Conservation (phyloP, 2,329 filamentous ascomycete genomes). For the Neurospora crassa region DNA sequence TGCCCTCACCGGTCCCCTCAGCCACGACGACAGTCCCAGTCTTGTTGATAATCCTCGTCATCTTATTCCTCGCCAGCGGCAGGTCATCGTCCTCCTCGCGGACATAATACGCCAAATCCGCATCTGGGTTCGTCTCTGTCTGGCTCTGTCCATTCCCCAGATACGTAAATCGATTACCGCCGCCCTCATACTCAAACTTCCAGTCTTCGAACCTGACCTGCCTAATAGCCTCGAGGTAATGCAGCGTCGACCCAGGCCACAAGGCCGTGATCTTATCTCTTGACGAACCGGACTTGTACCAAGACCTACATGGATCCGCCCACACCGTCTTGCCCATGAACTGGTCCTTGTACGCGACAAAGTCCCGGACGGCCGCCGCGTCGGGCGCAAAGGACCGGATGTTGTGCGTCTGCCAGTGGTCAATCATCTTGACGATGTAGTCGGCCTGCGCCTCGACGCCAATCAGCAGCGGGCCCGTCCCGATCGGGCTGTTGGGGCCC, state of each 20-base stretch:
- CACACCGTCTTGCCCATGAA: conserved; percentile 24
- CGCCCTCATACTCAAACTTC: conserved; percentile 14
- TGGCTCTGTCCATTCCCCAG: background rate
- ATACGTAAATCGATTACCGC: background rate
- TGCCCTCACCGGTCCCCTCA: background rate
- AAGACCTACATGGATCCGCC: conserved; percentile 21
- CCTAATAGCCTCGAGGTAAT: conserved; percentile 18
- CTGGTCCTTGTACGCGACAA: conserved; percentile 19
- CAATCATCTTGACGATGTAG: conserved; percentile 8
- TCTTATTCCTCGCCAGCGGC: background rate
- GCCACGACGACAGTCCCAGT: background rate
- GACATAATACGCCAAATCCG: background rate
- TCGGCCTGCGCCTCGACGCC: conserved; percentile 12
- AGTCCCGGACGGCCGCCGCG: conserved; percentile 20
- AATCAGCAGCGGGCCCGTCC: background rate
- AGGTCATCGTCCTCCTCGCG: background rate
- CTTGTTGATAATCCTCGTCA: background rate
- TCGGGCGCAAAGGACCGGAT: conserved; percentile 20
- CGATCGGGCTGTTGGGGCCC: conserved; percentile 1
- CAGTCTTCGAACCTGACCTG: conserved; percentile 27
- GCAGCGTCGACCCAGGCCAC: conserved; percentile 18
- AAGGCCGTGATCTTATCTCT: conserved; percentile 17
- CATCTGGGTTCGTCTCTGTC: background rate
- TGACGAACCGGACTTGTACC: conserved; percentile 19
- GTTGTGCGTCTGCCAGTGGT: conserved; percentile 21